These are phyloP conservation scores for Collybia sordida DNA, from an alignment of 768 basidiomycete species.

Conservation along the genomic window DNA sequence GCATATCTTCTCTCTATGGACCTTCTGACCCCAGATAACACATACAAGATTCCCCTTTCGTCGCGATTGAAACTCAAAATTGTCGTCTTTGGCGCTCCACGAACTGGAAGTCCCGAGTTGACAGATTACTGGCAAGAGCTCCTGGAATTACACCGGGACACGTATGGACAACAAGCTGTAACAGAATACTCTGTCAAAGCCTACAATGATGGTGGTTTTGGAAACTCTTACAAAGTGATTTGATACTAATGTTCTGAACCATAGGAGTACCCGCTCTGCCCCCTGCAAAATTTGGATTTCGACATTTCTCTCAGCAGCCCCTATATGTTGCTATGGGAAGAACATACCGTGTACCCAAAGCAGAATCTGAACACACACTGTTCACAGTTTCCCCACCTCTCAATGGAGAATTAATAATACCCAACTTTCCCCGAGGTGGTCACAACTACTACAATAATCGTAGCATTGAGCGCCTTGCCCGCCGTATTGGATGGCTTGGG, in stretches of 20 bases:
- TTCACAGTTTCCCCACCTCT: slow-evolving; percentile 34
- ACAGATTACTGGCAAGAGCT: slow-evolving; percentile 40
- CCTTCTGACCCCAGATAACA: slow-evolving; percentile 31
- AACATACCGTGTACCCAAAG: slow-evolving; percentile 45
- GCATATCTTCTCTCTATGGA: slow-evolving; percentile 50
- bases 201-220: slow-evolving; percentile 47
- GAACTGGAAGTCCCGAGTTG: slow-evolving; percentile 45
- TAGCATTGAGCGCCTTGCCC: slow-evolving; percentile 46
- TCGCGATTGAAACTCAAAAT: slow-evolving; percentile 36
- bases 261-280: slow-evolving; percentile 59
- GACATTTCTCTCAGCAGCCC: slow-evolving; percentile 47
- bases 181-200: slow-evolving; percentile 51
- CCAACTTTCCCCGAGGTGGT: slow-evolving; percentile 49
- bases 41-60: slow-evolving; percentile 14
- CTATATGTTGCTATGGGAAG: slow-evolving; percentile 48
- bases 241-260: slow-evolving; percentile 4
- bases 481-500: slow-evolving; percentile 43
- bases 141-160: slow-evolving; percentile 29
- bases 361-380: slow-evolving; percentile 44
- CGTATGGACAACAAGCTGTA: slow-evolving; percentile 35
- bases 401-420: slow-evolving; percentile 12
- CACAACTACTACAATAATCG: slow-evolving; percentile 64
- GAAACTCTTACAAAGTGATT: background rate
- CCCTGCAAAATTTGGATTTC: slow-evolving; percentile 49
- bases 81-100: slow-evolving; percentile 50